These are phyloP conservation scores for Echinosophora koreensis DNA, from an alignment of 306 rosid genomes.

Conservation along the genomic window DNA sequence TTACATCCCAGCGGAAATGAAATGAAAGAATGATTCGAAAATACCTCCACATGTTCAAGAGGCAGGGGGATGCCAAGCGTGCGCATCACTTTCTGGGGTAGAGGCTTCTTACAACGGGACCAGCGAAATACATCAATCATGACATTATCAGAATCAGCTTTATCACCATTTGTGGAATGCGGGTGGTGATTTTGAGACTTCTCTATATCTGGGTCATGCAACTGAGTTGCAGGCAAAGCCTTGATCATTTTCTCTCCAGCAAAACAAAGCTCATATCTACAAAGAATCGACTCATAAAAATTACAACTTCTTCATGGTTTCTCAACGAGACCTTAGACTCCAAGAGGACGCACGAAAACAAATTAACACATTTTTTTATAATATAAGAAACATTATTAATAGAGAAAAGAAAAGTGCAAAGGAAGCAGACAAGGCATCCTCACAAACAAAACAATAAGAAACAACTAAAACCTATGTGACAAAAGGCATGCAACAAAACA, in stretches of 20 bases:
- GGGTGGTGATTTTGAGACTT: constrained; percentile 74
- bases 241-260: constrained; percentile 82
- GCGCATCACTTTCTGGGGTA: constrained; percentile 86
- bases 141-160: constrained; percentile 64
- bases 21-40: constrained; percentile 25
- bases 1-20: constrained; percentile 21
- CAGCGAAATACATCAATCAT: constrained; percentile 85
- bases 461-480: too few species aligned
- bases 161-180: constrained; percentile 75
- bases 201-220: constrained; percentile 65
- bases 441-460: too few species aligned
- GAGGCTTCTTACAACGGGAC: constrained; percentile 91
- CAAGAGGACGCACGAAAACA: constrained; percentile 33
- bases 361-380: background rate
- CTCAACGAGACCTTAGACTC: constrained; percentile 8
- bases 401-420: too few species aligned
- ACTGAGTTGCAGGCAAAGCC: constrained; percentile 58
- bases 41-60: constrained; percentile 87
- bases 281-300: constrained; percentile 36
- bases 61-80: constrained; percentile 88
- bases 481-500: too few species aligned
- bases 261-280: constrained; percentile 92
- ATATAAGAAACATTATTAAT: too few species aligned
- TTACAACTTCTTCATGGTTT: constrained; percentile 32
- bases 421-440: too few species aligned